Conservation (phyloP, 257 asterid species). For the Haberlea rhodopensis region DNA sequence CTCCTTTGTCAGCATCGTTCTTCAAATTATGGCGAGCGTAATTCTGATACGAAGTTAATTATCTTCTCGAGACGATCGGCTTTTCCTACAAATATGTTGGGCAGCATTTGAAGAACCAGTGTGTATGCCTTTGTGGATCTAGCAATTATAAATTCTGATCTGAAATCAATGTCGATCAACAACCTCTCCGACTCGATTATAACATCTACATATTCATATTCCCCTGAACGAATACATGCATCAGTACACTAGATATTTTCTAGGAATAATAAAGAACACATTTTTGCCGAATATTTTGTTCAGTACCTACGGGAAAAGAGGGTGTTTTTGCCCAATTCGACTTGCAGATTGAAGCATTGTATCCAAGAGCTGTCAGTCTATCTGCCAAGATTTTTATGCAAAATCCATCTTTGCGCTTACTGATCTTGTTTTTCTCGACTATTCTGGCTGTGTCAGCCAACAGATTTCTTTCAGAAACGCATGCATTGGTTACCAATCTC, state of each 20-base stretch:
- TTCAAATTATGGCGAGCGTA: constrained; percentile 34
- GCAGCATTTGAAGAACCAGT: constrained; percentile 57
- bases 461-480: constrained; percentile 59
- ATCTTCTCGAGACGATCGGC: constrained; percentile 73
- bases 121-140: constrained; percentile 74
- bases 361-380: constrained; percentile 63
- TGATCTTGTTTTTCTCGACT: constrained; percentile 57
- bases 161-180: constrained; percentile 75
- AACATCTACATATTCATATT: constrained; percentile 78
- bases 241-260: no score
- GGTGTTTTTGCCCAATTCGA: constrained; percentile 78
- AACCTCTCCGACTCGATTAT: constrained; percentile 50
- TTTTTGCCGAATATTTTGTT: not conserved
- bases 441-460: constrained; percentile 66
- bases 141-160: constrained; percentile 85
- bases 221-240: constrained; percentile 41
- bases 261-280: not conserved
- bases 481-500: constrained; percentile 61
- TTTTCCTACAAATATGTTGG: constrained; percentile 70
- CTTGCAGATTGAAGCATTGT: constrained; percentile 81
- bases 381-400: constrained; percentile 59
- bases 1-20: constrained; percentile 5
- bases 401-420: constrained; percentile 47
- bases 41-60: constrained; percentile 54
- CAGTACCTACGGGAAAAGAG: constrained; percentile 58